Evolutionary conservation across 495 filamentous ascomycete species (phyloP), one percentile per base, ranked within the genome.

Genomic region (Penicillium lividum): DNA sequence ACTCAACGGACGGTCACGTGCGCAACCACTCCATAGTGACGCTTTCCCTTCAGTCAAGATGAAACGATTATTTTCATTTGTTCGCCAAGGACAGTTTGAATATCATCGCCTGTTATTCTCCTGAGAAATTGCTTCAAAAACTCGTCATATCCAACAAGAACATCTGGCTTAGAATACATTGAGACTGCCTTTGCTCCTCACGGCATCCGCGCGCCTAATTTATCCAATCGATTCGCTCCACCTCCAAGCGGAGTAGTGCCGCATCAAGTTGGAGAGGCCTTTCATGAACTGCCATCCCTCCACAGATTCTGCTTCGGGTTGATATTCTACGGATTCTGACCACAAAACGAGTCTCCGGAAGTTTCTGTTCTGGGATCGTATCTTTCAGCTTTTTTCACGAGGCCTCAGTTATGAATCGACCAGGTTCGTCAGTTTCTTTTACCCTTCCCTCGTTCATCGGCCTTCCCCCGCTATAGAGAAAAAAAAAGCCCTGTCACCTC

Each of bases 371-470:
- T 56, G 31, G 38, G 33, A 40, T 54, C 42, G 16, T 48, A 47
- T 43, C 43, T 31, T 34, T 18, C 25, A 49, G 45, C 18, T 47
- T 50, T 33, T 15, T 60, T 15, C 10, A n/a, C 30, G 56, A 60
- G 42, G 7, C 22, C 43, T 43, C 50, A 34, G 62, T 29, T 59
- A 78, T 78, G 75, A 78, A 78, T 66, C 70, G 75, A 63, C 72
- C 72, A 75, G 75, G 75, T 78, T 59, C 49, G 73, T 74, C 53
- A 61, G 56, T 66, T 62, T 68, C 60, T 64, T 64, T 64, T 62
- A 28, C 53, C 49, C 16, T 59, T 22, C 51, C 56, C 55, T 59
- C 42, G 16, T 33, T 51, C 46, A 34, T 38, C 47, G 57, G 57
- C 31, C 48, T 50, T n/a, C 28, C 44, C 45, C 54, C 51, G 43